phyloP scores from a whole-genome alignment of 1,139 yeast species.

The Insectozyma bohioensis region DNA sequence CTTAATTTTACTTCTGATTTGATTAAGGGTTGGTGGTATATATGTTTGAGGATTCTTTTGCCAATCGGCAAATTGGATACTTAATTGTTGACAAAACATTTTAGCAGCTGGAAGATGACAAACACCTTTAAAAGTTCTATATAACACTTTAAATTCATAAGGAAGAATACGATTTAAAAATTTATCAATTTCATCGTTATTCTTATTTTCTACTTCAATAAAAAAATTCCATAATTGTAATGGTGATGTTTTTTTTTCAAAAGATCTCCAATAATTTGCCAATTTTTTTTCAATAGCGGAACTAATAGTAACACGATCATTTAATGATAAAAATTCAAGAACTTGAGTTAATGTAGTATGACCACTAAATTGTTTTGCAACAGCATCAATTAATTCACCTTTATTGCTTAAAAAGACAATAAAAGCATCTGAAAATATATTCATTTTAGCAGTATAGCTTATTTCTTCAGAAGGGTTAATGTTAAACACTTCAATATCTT shows the following conservation, averaged over 20 bases:
- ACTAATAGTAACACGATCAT: neutral
- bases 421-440: conserved; percentile 2
- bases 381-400: neutral
- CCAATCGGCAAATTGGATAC: too few species aligned
- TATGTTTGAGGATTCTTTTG: conserved; percentile 1
- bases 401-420: neutral
- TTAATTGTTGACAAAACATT: conserved; percentile 1
- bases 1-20: neutral
- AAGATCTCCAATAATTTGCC: neutral
- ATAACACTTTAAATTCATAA: neutral
- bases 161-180: neutral
- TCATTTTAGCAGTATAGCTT: conserved; percentile 4
- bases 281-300: neutral
- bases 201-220: neutral
- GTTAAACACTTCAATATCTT: conserved; percentile 5
- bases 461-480: too few species aligned
- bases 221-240: neutral
- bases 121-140: neutral
- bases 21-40: neutral
- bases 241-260: conserved; percentile 1
- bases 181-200: conserved; percentile 2
- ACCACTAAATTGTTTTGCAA: neutral
- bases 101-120: neutral
- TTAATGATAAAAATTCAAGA: neutral
- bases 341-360: neutral